Evolutionary conservation across 2,329 filamentous ascomycete genomes (phyloP), one percentile per base, ranked within the genome.

Genomic region (Clonostachys byssicola): DNA sequence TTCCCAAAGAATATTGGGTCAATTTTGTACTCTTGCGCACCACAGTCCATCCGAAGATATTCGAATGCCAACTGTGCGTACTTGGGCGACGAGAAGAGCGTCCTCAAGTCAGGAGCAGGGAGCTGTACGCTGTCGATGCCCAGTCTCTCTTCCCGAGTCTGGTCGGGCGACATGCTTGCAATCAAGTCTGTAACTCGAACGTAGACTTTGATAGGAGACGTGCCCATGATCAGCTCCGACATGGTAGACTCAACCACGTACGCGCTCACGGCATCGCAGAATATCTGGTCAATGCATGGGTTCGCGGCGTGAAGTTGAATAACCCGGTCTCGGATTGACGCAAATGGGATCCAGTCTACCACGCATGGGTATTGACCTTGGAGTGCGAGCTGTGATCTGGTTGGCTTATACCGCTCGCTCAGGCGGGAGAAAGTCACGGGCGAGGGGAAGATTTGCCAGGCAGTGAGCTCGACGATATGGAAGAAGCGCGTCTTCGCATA

Each of bases 401-500:
- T 64, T 0, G 61, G 61, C 0, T 59, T 54, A 12, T 64, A 64
- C 6, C 56, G 47, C 5, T 53, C 53, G 48, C 64, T 60, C 0
- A 64, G 44, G 13, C 53, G 59, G 1, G 51, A 51, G 18, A 55
- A 64, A 1, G 61, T 64, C 8, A 48, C 43, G 2, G 52, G 40
- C 2, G 57, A 63, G 5, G 61, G 61, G 16, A 52, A 63, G 1
- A 63, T 45, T 57, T 63, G 59, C 60, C 60, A 64, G 4, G 60
- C 60, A 4, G 60, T 63, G 41, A 64, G 56, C 42, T 64, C 61
- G 35, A 63, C 57, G 35, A 64, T 64, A 47, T 64, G 60, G 42
- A 50, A 64, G 50, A 64, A 64, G 6, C 61, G 54, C 3, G 61
- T 66, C 23, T 63, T 77, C 10, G 71, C 77, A 6, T 66, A 66